phyloP scores from a whole-genome alignment of 1,139 yeast genomes.

The Saccharomyces pastorianus region DNA sequence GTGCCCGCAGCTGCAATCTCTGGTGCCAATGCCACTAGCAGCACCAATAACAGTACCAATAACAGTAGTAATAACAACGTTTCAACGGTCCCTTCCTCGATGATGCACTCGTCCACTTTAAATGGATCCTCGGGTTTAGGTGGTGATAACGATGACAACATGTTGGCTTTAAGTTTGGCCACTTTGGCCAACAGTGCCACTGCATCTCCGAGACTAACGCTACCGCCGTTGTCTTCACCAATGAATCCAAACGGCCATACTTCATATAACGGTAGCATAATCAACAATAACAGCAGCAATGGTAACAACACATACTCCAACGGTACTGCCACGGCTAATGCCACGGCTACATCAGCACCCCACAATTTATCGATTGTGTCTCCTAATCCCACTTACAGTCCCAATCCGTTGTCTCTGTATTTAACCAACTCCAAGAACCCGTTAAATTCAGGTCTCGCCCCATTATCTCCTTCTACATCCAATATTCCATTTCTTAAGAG shows the following conservation, averaged over 20 bases:
- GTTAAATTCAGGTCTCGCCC: conserved; percentile 8
- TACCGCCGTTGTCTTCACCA: conserved; percentile 19
- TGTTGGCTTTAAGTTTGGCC: conserved; percentile 23
- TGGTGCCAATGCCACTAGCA: background rate
- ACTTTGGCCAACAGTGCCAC: conserved; percentile 23
- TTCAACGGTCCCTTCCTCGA: conserved; percentile 7
- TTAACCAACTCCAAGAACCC: conserved; percentile 8
- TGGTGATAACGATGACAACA: conserved; percentile 21
- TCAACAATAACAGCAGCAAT: background rate
- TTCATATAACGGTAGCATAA: background rate
- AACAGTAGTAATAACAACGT: conserved; percentile 5
- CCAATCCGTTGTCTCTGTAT: conserved; percentile 17
- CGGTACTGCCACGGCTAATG: background rate
- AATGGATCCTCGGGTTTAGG: conserved; percentile 13
- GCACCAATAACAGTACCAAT: background rate
- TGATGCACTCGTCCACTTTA: conserved; percentile 8
- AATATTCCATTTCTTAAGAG: conserved; percentile 19
- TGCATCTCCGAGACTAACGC: conserved; percentile 19
- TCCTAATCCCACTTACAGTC: conserved; percentile 20
- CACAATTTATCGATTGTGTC: conserved; percentile 16
- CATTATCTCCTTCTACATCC: conserved; percentile 13
- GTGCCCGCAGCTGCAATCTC: too few species aligned
- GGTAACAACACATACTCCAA: background rate
- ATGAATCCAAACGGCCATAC: conserved; percentile 5
- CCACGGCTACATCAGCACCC: conserved; percentile 3